Evolutionary conservation across 164 flowering plant species (phyloP).

Genomic region (Macadamia tetraphylla): DNA sequence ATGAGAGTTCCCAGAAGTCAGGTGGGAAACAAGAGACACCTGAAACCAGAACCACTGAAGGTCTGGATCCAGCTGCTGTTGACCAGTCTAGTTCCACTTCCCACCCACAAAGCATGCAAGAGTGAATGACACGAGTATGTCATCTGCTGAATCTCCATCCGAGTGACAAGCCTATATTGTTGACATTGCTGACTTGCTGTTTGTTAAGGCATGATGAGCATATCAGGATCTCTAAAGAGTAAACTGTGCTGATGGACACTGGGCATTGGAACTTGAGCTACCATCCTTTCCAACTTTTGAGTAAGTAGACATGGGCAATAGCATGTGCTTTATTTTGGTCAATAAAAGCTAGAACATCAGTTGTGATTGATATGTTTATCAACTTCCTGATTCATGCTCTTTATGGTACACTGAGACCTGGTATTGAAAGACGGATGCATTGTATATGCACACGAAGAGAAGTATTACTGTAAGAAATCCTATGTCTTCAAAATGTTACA

Average conservation of each 20-base stretch:
- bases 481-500: neutral
- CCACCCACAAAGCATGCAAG: constrained; percentile 56
- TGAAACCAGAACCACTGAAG: constrained; percentile 15
- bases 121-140: constrained; percentile 17
- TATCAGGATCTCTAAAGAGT: neutral
- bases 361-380: neutral
- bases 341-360: neutral
- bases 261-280: neutral
- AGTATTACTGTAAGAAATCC: neutral
- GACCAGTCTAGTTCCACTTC: constrained; percentile 9
- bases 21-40: constrained; percentile 28
- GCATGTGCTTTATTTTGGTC: neutral
- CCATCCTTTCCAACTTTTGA: neutral
- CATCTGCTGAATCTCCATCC: constrained; percentile 5
- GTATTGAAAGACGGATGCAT: neutral
- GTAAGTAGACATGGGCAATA: neutral
- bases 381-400: neutral
- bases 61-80: constrained; percentile 10
- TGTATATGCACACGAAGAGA: neutral
- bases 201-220: constrained; percentile 1
- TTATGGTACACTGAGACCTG: neutral
- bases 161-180: neutral
- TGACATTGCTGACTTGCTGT: neutral
- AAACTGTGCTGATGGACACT: neutral
- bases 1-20: constrained; percentile 18